Evolutionary conservation across 768 basidiomycete species (phyloP), one percentile per base, ranked within the genome.

Genomic region (Ephemerocybe angulata): DNA sequence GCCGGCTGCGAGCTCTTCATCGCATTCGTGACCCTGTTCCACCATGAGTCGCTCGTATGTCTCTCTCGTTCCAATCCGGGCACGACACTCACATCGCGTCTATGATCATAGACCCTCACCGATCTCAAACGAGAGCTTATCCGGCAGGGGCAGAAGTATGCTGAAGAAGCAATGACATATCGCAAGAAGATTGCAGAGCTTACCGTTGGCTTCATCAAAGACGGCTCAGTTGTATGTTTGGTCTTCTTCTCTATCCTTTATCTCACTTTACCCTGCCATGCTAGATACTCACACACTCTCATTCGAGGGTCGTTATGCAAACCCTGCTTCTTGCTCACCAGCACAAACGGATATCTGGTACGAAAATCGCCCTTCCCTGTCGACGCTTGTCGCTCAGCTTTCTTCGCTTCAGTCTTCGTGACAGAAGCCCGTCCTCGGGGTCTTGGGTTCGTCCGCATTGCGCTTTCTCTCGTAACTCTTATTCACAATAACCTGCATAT

Each of bases 231-330:
- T 65, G 92, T 88, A 67, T 63, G 79, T 68, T 40, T 30, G 46
- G 46, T 13, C 10, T 42, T 50, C 41, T 47, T 52, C 42, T 53
- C 54, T 51, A 21, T 52, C 44, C 29, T 48, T 29, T 41, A 24
- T 42, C 30, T 56, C 33, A 53, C 29, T 50, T 51, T 50, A 53
- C 43, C 56, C 35, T 59, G 31, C 59, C 54, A 44, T 43, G 66
- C 56, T 67, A 98, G 92, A 94, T 99, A 66, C 81, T 99, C 55
- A 98, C 94, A 2, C 97, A 99, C 72, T 93, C 93, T 30, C 95
- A 95, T 75, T 98, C 94, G 24, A 81, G 97, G 63, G 94, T 98
- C 42, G 96, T 99, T 53, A 87, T 95, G 76, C 86, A 93, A 71
- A 89, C 95, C 31, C 80, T 99, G 50, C 79, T 98, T 43, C 83